Percentiles rank a stretch among this genome's conserved stretches.
Evolutionary conservation across 2,329 filamentous ascomycete species (phyloP).

Genomic region (Huntiella bhutanensis): DNA sequence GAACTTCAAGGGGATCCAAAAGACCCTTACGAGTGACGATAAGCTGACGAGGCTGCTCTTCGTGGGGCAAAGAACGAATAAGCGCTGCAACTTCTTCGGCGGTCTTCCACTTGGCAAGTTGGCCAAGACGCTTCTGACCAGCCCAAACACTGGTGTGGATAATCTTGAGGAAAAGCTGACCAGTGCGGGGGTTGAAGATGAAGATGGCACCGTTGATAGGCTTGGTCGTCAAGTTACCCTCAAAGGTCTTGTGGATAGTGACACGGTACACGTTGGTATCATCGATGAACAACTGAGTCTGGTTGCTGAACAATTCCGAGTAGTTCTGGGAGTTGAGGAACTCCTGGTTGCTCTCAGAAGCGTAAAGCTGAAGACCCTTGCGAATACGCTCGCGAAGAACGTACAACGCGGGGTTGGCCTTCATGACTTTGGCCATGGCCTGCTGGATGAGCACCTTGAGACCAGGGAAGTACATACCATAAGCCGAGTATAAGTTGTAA

Average conservation of each 20-base stretch:
- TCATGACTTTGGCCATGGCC: conserved; percentile 99
- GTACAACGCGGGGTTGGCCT: conserved; percentile 91
- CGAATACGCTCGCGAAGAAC: conserved; percentile 93
- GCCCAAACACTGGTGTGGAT: conserved; percentile 99
- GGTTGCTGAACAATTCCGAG: conserved; percentile 96
- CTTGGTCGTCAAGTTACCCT: conserved; percentile 96
- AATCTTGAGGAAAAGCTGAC: conserved; percentile 95
- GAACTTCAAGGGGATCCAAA: conserved; percentile 89
- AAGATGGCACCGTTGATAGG: conserved; percentile 99
- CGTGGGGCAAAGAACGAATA: conserved; percentile 84
- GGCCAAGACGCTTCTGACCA: conserved; percentile 94
- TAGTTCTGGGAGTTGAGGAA: conserved; percentile 99
- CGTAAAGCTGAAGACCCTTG: conserved; percentile 94
- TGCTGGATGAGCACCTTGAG: conserved; percentile 90
- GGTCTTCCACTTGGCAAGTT: conserved; percentile 98
- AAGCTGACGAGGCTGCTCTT: conserved; percentile 96
- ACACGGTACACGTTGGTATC: conserved; percentile 99
- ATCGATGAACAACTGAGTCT: conserved; percentile 96
- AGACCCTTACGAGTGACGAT: conserved; percentile 97
- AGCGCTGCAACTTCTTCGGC: conserved; percentile 97
- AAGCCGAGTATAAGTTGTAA: conserved; percentile 96
- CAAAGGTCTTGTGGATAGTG: conserved; percentile 98
- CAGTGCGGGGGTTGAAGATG: conserved; percentile 98
- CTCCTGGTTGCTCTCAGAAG: conserved; percentile 96
- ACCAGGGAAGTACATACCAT: conserved; percentile 96